Evolutionary conservation across 345 rosid genomes (phyloP), one percentile per base, ranked within the genome.

Genomic region (Eucalyptus decipiens): DNA sequence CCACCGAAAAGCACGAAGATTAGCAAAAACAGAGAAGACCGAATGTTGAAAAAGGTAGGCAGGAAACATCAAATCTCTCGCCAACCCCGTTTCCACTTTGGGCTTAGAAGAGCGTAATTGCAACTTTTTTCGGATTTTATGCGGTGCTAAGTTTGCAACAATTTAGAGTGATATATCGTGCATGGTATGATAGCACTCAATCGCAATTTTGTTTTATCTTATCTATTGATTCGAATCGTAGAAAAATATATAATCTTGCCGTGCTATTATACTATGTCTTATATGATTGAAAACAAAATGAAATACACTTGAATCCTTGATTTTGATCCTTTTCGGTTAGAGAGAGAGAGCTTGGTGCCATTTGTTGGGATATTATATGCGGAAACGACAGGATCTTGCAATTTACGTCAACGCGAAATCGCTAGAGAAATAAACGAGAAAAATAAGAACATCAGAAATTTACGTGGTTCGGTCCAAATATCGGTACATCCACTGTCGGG

Each of bases 381-480:
- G 18, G 1, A 15, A 49, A 49, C 1, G 51, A 49, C 0, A 50
- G 1, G 52, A 50, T 50, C 0, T 50, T 50, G 3, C 1, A 50
- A 50, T 50, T 50, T 50, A 50, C 0, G 7, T 50, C 52, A 50
- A 50, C 7, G 52, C 19, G 0, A 50, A 50, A 50, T 50, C 52
- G 52, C 7, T 3, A 50, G 19, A 50, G 7, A 50, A 50, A 50
- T 50, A 50, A 50, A 50, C 1, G 7, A 50, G 3, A 49, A 50
- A 49, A 50, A 16, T 50, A 50, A 50, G 52, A 7, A 50, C 19
- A 50, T 1, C 7, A 50, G 3, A 50, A 50, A 50, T 50, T 50
- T 50, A 50, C 0, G 7, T 50, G 1, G 1, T 50, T 50, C 3
- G 2, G 7, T 15, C 0, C 0, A 6, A 50, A 0, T 50, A 50